Conservation (phyloP, 805 yeast genomes). For the Wickerhamiella azymoides region DNA sequence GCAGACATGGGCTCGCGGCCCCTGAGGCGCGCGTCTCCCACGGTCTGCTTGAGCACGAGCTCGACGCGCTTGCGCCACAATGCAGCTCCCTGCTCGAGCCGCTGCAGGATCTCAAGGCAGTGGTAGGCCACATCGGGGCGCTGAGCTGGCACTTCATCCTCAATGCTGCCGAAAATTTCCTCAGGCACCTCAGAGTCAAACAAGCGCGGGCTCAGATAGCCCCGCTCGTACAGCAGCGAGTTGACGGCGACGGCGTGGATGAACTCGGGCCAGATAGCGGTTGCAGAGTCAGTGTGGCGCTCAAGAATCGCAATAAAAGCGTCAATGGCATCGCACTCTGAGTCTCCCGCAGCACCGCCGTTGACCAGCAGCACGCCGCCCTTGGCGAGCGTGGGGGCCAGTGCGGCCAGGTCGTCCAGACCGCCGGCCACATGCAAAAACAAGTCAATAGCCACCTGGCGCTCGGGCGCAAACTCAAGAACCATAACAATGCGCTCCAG, state of each 20-base stretch:
- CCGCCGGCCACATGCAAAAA: constrained; percentile 8
- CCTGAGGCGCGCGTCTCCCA: constrained; percentile 47
- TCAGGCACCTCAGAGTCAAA: constrained; percentile 19
- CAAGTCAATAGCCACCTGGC: constrained; percentile 4
- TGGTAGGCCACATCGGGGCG: constrained; percentile 37
- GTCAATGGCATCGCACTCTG: constrained; percentile 4
- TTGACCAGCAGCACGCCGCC: constrained; percentile 11
- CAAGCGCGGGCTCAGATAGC: constrained; percentile 21
- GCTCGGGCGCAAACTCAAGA: constrained; percentile 1
- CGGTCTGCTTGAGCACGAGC: constrained; percentile 45
- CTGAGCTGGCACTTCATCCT: constrained; percentile 31
- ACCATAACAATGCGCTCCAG: constrained; percentile 3
- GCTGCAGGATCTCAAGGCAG: constrained; percentile 40
- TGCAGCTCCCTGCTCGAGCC: background rate
- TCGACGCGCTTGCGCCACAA: constrained; percentile 10
- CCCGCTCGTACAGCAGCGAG: constrained; percentile 44
- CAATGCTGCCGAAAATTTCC: constrained; percentile 49
- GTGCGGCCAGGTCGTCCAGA: background rate
- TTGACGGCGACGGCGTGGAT: constrained; percentile 38
- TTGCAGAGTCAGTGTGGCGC: constrained; percentile 25
- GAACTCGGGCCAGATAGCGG: constrained; percentile 24
- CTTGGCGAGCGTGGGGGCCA: background rate
- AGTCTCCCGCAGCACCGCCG: constrained; percentile 7
- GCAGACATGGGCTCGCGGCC: constrained; percentile 52
- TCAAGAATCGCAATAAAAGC: constrained; percentile 20